Percentiles rank a stretch among this genome's conserved stretches.
Conservation (phyloP, 805 yeast genomes). For the Zygoascus biomembranicola region DNA sequence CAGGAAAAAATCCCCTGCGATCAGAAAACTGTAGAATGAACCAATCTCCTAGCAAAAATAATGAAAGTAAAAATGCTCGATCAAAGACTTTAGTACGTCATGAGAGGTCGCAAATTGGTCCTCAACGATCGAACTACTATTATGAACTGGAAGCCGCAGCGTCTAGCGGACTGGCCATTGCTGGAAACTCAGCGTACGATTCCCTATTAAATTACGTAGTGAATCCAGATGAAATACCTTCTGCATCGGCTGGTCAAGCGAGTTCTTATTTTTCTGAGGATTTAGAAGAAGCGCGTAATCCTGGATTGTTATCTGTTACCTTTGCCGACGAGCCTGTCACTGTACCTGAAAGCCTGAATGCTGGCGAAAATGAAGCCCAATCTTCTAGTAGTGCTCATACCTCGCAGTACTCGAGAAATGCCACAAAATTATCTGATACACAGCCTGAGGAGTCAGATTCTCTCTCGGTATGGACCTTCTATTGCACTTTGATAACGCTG, state of each 20-base stretch:
- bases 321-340: background rate
- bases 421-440: background rate
- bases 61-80: background rate
- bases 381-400: background rate
- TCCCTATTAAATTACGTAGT: conserved; percentile 29
- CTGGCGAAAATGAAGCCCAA: background rate
- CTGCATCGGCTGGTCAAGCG: background rate
- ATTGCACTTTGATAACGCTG: conserved; percentile 65
- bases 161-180: conserved; percentile 48
- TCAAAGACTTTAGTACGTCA: background rate
- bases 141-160: conserved; percentile 57
- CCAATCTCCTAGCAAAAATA: background rate
- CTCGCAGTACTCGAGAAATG: background rate
- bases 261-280: conserved; percentile 3
- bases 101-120: conserved; percentile 29
- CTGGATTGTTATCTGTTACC: background rate
- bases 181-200: conserved; percentile 50
- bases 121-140: conserved; percentile 53
- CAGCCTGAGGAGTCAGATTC: background rate
- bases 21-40: background rate
- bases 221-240: conserved; percentile 32
- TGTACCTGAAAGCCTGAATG: background rate
- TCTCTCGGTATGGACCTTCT: conserved; percentile 22
- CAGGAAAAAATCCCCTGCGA: too few relatives aligned
- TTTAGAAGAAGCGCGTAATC: background rate